A percentile compares a stretch with the other conserved stretches of the same genome.
Evolutionary conservation across 345 rosid genomes (phyloP).

Genomic region (Corymbia maculata): DNA sequence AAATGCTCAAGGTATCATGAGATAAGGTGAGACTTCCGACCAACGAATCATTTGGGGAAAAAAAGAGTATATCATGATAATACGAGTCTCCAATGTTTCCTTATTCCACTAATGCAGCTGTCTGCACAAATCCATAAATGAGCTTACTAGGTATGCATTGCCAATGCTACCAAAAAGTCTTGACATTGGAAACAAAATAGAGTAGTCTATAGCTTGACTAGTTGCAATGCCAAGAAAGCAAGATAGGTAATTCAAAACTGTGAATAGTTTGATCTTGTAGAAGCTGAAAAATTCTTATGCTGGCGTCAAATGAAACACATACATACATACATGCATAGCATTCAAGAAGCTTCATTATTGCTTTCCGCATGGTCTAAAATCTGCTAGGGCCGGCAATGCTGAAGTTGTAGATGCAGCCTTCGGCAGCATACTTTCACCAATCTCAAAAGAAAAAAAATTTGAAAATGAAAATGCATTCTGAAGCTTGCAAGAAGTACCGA

Average conservation of each 20-base stretch:
- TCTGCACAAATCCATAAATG: background rate
- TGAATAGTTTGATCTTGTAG: background rate
- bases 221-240: background rate
- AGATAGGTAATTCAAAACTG: background rate
- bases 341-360: background rate
- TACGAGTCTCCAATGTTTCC: background rate
- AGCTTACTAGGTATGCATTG: background rate
- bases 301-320: background rate
- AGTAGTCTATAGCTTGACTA: background rate
- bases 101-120: background rate
- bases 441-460: no score
- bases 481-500: background rate
- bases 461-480: background rate
- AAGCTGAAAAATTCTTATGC: background rate
- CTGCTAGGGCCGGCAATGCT: background rate
- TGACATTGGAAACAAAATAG: background rate
- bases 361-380: background rate
- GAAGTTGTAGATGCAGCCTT: background rate
- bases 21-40: background rate
- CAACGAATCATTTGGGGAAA: background rate
- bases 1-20: background rate
- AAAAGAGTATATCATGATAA: background rate
- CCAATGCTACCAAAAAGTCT: background rate
- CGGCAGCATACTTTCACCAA: background rate
- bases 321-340: background rate